Conservation (phyloP, 2,329 filamentous ascomycete species). For the Conoideocrella luteorostrata region DNA sequence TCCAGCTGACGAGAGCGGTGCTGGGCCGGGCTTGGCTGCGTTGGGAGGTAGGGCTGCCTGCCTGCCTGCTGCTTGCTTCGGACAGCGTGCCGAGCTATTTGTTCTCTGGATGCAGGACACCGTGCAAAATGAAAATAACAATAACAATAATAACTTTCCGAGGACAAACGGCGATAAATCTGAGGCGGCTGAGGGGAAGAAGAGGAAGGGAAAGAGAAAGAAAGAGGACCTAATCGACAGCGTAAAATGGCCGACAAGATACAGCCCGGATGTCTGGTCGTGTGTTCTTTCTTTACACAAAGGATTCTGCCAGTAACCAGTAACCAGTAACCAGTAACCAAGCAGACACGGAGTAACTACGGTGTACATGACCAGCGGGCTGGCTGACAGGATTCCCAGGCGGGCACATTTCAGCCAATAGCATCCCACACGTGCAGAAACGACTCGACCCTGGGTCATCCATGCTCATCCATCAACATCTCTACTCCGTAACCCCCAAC, state of each 20-base stretch:
- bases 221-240: too few species aligned
- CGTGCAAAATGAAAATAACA: not conserved
- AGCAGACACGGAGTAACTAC: not conserved
- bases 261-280: too few species aligned
- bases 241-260: too few species aligned
- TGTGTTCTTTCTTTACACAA: too few species aligned
- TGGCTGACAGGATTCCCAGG: not conserved
- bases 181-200: too few species aligned
- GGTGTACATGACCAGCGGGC: not conserved
- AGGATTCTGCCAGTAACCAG: too few species aligned
- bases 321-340: too few species aligned
- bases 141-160: too few species aligned
- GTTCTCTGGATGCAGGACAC: too few species aligned
- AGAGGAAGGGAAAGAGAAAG: too few species aligned
- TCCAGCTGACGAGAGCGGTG: not conserved
- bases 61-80: not conserved
- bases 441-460: constrained; percentile 9
- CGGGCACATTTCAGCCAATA: constrained; percentile 12
- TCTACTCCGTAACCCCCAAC: not conserved
- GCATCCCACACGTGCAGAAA: constrained; percentile 14
- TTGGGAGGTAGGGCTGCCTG: not conserved
- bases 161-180: too few species aligned
- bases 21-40: not conserved
- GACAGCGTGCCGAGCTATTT: not conserved
- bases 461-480: not conserved